Base-by-base conservation (phyloP, 163 green algal genomes). In the Scenedesmus sp. region DNA sequence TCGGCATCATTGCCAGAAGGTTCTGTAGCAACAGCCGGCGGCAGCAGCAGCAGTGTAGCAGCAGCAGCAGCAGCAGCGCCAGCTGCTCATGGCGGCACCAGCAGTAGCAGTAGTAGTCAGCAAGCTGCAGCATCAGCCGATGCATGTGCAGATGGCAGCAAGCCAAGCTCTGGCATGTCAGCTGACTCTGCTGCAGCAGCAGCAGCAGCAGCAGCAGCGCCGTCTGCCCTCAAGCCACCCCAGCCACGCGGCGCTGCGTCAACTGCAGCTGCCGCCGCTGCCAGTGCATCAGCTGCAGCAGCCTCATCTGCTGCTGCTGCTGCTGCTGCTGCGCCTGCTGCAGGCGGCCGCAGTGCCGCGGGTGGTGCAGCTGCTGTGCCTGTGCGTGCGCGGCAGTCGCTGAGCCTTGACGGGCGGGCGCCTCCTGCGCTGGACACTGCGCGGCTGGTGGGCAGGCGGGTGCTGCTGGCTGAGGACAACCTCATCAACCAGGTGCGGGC, bases 381-480 rank as follows among this genome's bases (percentile, higher is more conserved):
- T 67, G 54, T 70, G 74, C 60, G 88, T 67, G 52, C 46, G 26
- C 66, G 81, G 60, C 87, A 91, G 76, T 88, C 83, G 5, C 26
- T 91, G 26, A 91, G 87, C 15, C 87, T 91, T 15, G 89, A 89
- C 62, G 89, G 64, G 12, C 62, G 66, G 15, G 54, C 20, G 55
- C 73, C 16, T 52, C 16, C 90, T 2, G 64, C 90, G 15, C 85
- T 88, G 12, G 85, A 91, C 60, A 82, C 62, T 20, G 16, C 12
- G 9, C 81, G 52, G 59, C 86, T 96, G 81, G 76, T 93, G 70
- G 96, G 96, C 1, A 84, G 92, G 91, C 89, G 91, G 0, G 97
- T 98, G 79, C 93, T 99, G 86, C 92, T 99, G 87, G 97, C 96
- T 3, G 97, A 99, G 85, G 97, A 99, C 95, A 98, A 99, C 94